These are phyloP conservation scores for Exophiala calicioides DNA, from an alignment of 2,329 filamentous ascomycete genomes.

Conservation along the genomic window DNA sequence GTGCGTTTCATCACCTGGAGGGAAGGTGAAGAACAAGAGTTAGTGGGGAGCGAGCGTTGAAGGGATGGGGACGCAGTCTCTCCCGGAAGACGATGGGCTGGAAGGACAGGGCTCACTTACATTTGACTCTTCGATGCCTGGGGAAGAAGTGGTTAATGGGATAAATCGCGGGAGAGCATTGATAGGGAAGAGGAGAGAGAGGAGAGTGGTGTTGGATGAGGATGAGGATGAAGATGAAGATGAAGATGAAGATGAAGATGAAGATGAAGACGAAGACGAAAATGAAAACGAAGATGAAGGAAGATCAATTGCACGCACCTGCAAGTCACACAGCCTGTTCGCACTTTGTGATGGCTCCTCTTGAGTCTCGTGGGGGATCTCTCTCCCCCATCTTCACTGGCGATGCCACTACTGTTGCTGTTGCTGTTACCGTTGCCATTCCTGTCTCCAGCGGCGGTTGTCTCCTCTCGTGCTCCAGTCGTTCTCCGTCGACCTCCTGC, in stretches of 20 bases:
- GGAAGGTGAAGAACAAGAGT: not conserved
- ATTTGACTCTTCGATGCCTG: conserved; percentile 25
- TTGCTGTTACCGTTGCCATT: not conserved
- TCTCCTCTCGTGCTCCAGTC: not conserved
- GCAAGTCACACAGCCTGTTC: conserved; percentile 22
- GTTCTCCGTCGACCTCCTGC: not conserved
- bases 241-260: not conserved
- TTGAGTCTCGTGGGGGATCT: conserved; percentile 20
- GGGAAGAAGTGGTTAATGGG: conserved; percentile 1
- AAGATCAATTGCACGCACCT: conserved; percentile 8
- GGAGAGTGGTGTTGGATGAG: not conserved
- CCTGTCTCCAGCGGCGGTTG: too few relatives aligned
- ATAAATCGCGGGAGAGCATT: too few relatives aligned
- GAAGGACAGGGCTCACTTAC: too few relatives aligned
- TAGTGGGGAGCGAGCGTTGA: not conserved
- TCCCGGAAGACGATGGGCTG: too few relatives aligned
- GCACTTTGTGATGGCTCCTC: conserved; percentile 21
- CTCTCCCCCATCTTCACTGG: conserved; percentile 3
- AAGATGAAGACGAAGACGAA: not conserved
- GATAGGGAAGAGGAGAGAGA: not conserved
- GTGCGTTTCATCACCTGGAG: conserved; percentile 32
- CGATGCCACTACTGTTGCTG: not conserved
- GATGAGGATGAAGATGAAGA: not conserved
- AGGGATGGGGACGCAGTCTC: too few relatives aligned
- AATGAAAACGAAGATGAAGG: not conserved